Evolutionary conservation across 208 protist species (phyloP), one percentile per base, ranked within the genome.

Genomic region (Trypanosoma scelopori): DNA sequence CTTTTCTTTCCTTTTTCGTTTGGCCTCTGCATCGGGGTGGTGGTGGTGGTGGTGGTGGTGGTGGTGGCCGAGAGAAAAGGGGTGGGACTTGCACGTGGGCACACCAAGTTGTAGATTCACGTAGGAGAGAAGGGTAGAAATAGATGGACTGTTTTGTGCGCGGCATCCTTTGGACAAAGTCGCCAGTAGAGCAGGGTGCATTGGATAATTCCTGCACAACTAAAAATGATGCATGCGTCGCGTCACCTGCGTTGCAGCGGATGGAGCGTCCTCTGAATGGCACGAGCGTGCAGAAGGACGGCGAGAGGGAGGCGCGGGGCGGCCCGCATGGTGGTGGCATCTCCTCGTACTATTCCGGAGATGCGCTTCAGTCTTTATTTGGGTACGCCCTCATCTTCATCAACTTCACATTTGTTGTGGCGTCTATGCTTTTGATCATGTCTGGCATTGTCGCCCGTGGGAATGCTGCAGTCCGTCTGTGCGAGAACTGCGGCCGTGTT

Each of bases 401-500:
- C 35, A 76, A 76, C 35, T 76, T 76, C 50, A 76, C 70, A 1
- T 76, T 76, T 70, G 53, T 76, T 46, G 63, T 76, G n/a, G 70
- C 70, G 20, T 60, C 70, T 11, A 71, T 76, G 62, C 23, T 76
- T 15, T 41, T 76, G 11, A 71, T 76, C 35, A 76, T 76, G 70
- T 62, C 70, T 42, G 70, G 63, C 43, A 60, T 76, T 52, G 57
- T 76, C 15, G 61, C 70, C 16, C 53, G 39, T 49, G 28, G 48
- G 28, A 76, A 76, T 50, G 48, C 23, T 16, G 70, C 70, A 18
- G 55, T 76, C n/a, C 43, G 42, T 23, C 63, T 76, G 3, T 76
- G 70, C 35, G 49, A 6, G 27, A 2, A 37, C 2, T 76, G 70
- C 48, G 37, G 61, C 37, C 3, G 50, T 25, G 59, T 76, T 20